phyloP scores from a whole-genome alignment of 495 filamentous ascomycete genomes.

The Pyronema domesticum region DNA sequence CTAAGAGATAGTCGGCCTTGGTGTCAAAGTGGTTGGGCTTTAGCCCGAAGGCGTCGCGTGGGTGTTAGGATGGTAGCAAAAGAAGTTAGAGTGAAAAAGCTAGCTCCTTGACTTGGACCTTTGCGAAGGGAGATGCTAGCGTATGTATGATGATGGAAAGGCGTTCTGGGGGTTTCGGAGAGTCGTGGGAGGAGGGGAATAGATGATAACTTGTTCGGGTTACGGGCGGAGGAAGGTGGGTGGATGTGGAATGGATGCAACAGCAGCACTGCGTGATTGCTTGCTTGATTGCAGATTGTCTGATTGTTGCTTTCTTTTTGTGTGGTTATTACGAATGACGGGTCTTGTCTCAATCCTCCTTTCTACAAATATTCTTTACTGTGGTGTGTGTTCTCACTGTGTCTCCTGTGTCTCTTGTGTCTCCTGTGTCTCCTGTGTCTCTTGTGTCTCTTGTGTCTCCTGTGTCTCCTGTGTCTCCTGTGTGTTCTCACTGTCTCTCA shows the following conservation, averaged over 20 bases:
- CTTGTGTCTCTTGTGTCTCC: too few relatives aligned
- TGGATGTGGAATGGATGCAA: neutral
- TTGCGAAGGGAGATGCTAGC: neutral
- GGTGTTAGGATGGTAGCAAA: neutral
- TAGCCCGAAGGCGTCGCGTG: neutral
- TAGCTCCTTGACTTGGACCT: neutral
- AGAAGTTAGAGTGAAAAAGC: neutral
- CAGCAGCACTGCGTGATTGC: neutral
- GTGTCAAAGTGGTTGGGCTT: neutral
- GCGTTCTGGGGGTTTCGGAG: too few relatives aligned
- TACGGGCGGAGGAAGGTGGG: neutral
- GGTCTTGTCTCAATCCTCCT: too few relatives aligned
- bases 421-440: too few relatives aligned
- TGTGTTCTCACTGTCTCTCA: too few relatives aligned
- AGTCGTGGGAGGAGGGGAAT: constrained; percentile 1
- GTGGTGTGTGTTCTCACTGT: too few relatives aligned
- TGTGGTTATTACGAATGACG: neutral
- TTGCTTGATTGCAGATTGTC: neutral
- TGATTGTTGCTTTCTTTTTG: neutral
- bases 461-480: too few relatives aligned
- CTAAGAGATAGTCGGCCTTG: neutral
- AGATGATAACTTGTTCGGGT: neutral
- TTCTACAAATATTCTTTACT: too few relatives aligned
- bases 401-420: too few relatives aligned
- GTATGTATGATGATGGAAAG: neutral